These are phyloP conservation scores for Daldinia sp. DNA, from an alignment of 2,329 filamentous ascomycete species.

Conservation along the genomic window DNA sequence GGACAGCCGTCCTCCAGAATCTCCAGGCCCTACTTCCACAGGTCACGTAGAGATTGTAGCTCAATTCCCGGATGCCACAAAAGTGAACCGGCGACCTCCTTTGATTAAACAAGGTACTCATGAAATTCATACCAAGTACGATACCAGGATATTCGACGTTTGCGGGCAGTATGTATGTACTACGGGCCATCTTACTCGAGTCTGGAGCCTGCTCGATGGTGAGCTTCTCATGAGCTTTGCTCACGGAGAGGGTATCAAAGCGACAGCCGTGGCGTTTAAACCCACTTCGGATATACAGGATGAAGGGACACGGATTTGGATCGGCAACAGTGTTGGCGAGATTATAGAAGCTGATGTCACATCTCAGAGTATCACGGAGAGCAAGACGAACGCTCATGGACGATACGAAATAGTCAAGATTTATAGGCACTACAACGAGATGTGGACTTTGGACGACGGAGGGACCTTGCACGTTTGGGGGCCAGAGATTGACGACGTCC, in stretches of 20 bases:
- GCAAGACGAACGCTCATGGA: constrained; percentile 76
- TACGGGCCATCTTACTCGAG: constrained; percentile 83
- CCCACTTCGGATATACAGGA: constrained; percentile 78
- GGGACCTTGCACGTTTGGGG: constrained; percentile 89
- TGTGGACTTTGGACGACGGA: constrained; percentile 94
- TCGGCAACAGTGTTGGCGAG: constrained; percentile 88
- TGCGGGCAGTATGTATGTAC: constrained; percentile 90
- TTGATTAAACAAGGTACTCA: constrained; percentile 74
- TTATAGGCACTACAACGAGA: constrained; percentile 82
- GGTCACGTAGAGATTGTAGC: constrained; percentile 59
- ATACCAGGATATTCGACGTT: constrained; percentile 84
- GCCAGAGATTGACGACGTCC: constrained; percentile 74
- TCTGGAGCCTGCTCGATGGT: constrained; percentile 86
- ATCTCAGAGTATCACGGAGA: constrained; percentile 73
- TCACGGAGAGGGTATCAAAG: constrained; percentile 85
- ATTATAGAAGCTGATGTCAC: constrained; percentile 87
- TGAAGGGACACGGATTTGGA: constrained; percentile 85
- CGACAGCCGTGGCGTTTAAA: constrained; percentile 85
- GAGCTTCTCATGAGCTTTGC: constrained; percentile 81
- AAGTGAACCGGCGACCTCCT: constrained; percentile 84
- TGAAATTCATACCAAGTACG: constrained; percentile 85
- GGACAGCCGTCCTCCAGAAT: constrained; percentile 29
- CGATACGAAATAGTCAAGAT: constrained; percentile 84
- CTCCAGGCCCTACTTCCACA: constrained; percentile 38
- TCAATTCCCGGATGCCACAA: constrained; percentile 84